Evolutionary conservation across 2,329 filamentous ascomycete species (phyloP), one percentile per base, ranked within the genome.

Genomic region (Alternaria consortialis): DNA sequence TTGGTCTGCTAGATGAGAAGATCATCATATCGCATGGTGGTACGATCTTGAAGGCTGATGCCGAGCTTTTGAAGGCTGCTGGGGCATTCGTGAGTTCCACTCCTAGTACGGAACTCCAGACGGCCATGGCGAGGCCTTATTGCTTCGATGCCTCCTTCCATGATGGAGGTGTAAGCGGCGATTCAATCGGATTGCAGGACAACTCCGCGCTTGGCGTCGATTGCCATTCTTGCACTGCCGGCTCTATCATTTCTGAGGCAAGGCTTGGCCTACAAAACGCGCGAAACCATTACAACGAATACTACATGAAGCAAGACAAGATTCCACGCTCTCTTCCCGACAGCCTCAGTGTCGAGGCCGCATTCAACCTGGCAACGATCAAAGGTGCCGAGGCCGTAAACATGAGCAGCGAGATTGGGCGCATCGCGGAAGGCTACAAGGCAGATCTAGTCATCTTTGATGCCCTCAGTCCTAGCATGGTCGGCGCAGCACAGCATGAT

Each of bases 121-220:
- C 84, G 82, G 79, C 76, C 0, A 73, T 77, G 62, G 77, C 78
- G 0, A 52, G 69, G 4, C 77, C 80, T 0, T 74, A 82, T 2
- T 78, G 78, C 36, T 75, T 81, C 59, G 74, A 74, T 48, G 69
- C 56, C 8, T 60, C 63, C 7, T 73, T 69, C 20, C 20, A 56
- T 2, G 66, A 61, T 46, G 68, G 57, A n/a, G 63, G 62, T 3
- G 34, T 56, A 0, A 57, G 39, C 7, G 59, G 55, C 46, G 75
- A 66, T 15, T 64, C 64, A 3, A 53, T 60, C 27, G 69, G 67
- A 13, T 32, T 71, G 17, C 70, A 77, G 34, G 65, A 69, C 60
- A 82, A 86, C 60, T 81, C 82, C 2, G 77, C 83, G 13, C 78
- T 87, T 0, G 85, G 86, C 2, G 78, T 87, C 11, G 85, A 88